phyloP scores from a whole-genome alignment of 2,329 filamentous ascomycete genomes.

The Ceratocystis albifundus region DNA sequence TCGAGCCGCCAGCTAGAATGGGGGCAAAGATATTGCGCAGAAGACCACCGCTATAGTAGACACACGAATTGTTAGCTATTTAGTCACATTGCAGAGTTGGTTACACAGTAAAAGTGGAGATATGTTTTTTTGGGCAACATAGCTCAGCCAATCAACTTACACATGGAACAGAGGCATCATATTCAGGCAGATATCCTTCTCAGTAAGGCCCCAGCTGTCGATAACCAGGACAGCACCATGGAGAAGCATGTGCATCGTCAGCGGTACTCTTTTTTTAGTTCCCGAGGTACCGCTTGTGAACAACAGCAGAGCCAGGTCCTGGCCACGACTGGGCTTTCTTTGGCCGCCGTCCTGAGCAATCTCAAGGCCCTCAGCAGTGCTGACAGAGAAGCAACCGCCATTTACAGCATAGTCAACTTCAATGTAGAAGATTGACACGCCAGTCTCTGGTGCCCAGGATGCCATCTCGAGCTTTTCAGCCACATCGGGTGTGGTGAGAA shows the following conservation, averaged over 20 bases:
- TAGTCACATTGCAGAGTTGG: neutral
- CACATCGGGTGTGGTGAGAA: slow-evolving; percentile 37
- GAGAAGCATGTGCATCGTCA: slow-evolving; percentile 40
- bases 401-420: slow-evolving; percentile 32
- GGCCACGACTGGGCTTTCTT: slow-evolving; percentile 32
- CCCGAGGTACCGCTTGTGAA: slow-evolving; percentile 49
- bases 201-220: slow-evolving; percentile 41
- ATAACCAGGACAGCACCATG: slow-evolving; percentile 42
- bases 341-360: slow-evolving; percentile 21
- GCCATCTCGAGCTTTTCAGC: slow-evolving; percentile 33
- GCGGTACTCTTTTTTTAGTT: slow-evolving; percentile 47
- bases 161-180: slow-evolving; percentile 50
- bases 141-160: slow-evolving; percentile 30
- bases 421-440: slow-evolving; percentile 34
- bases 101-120: neutral
- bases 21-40: slow-evolving; percentile 45
- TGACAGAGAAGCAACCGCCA: slow-evolving; percentile 28
- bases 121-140: too few species aligned
- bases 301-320: slow-evolving; percentile 41
- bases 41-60: slow-evolving; percentile 36
- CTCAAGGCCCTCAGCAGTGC: slow-evolving; percentile 14
- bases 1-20: slow-evolving; percentile 42
- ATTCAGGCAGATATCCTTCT: slow-evolving; percentile 42
- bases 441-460: slow-evolving; percentile 28
- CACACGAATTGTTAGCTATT: neutral